Evolutionary conservation across 2,329 filamentous ascomycete species (phyloP), one percentile per base, ranked within the genome.

Genomic region (Claviceps sp.): DNA sequence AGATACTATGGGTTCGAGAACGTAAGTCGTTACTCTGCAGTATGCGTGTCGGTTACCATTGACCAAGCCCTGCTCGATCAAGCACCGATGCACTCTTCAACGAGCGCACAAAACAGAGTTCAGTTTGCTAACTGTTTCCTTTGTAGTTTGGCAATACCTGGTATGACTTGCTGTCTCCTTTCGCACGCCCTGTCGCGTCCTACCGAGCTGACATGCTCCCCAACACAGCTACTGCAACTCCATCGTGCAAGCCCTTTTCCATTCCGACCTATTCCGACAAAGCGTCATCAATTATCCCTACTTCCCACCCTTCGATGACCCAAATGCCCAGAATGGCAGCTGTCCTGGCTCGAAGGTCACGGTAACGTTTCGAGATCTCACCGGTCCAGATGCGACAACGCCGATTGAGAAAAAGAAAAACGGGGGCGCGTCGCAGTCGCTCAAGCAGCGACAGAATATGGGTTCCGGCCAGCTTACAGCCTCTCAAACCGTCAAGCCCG

Each of bases 1-100:
- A 95, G 95, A 72, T 98, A 95, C 73, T 97, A 94, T 71, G 93
- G 93, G 16, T 85, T 97, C 66, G 93, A 98, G 71, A 98, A 98
- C 71, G 91, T 97, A 76, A 71, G 87, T 75, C 49, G 57, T 55
- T 40, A 40, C 20, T 26, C 26, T 20, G 23, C 29, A 22, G 47
- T 40, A 44, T 26, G 47, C 47, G 20, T 29, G 47, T 16, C 16
- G 26, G 14, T 17, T 4, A n/a, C 40, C 36, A 20, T 8, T 20
- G 42, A 16, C 6, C 22, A 5, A 22, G 14, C 5, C 14, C 20
- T 23, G 22, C 17, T 44, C 48, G 14, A 37, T 17, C 39, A 50
- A 44, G 39, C 48, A 17, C n/a, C 40, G 2, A 26, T 23, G 26
- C 5, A 38, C 22, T 23, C 22, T 7, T 39, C 8, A 29, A 29